These are phyloP conservation scores for Ophiostoma pallidulum DNA, from an alignment of 2,329 filamentous ascomycete genomes.

Conservation along the genomic window DNA sequence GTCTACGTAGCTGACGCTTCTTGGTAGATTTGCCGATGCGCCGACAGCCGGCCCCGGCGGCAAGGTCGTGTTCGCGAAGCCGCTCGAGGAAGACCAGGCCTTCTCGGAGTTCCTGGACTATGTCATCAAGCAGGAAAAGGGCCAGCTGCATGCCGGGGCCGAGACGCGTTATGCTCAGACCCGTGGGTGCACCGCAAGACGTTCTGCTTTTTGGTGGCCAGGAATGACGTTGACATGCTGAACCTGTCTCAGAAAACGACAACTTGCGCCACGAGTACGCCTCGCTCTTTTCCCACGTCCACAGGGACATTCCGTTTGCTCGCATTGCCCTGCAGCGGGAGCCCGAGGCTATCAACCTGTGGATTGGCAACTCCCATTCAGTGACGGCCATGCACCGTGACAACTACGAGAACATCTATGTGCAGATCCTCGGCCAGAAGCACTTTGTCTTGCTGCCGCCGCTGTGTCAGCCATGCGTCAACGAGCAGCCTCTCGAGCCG, in stretches of 20 bases:
- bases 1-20: neutral
- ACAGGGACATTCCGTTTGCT: constrained; percentile 58
- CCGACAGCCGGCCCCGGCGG: constrained; percentile 33
- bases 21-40: constrained; percentile 39
- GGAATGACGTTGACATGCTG: neutral
- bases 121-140: constrained; percentile 47
- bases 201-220: neutral
- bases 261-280: constrained; percentile 68
- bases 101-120: constrained; percentile 56
- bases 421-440: constrained; percentile 63
- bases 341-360: constrained; percentile 73
- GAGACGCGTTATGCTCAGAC: constrained; percentile 68
- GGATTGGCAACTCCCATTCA: constrained; percentile 66
- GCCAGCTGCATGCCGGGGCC: constrained; percentile 18
- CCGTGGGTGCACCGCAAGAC: constrained; percentile 36
- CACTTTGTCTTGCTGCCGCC: constrained; percentile 69
- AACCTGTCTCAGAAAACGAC: constrained; percentile 54
- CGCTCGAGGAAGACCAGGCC: constrained; percentile 54
- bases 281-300: constrained; percentile 53
- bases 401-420: constrained; percentile 79
- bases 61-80: constrained; percentile 55
- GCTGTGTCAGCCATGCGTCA: constrained; percentile 57
- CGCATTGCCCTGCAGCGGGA: constrained; percentile 55
- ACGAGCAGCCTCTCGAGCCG: constrained; percentile 47
- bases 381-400: constrained; percentile 70